Evolutionary conservation across 2,329 filamentous ascomycete genomes (phyloP), one percentile per base, ranked within the genome.

Genomic region (Alternaria tenuissima): DNA sequence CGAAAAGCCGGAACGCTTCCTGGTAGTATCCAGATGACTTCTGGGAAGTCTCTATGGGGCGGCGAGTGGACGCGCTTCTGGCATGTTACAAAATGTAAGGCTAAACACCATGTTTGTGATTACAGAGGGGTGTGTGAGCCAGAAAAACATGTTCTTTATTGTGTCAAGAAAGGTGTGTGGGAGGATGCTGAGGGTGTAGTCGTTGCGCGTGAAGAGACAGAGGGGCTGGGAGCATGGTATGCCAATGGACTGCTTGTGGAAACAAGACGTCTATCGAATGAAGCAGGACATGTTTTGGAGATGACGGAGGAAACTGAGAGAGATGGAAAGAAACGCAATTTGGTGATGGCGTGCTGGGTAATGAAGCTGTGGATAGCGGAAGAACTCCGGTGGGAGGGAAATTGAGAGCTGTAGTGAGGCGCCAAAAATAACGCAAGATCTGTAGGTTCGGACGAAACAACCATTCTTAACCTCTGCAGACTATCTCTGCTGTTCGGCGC

Each of bases 291-390:
- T 49, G 36, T 46, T 55, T 67, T 62, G 60, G 65, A 61, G 39
- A 49, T 68, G 43, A 51, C 59, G 36, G 61, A 59, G n/a, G 41
- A 9, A 6, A 51, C 59, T n/a, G 52, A 48, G 16, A 58, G 14
- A 16, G 56, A 62, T 32, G 58, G 44, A 28, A 52, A 18, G 53
- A 64, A 41, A 47, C 61, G 67, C 42, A 69, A 75, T 52, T 44
- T 71, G 51, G 47, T 73, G 55, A 62, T 75, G 39, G 64, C 63
- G 26, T 75, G 70, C 54, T 75, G 70, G 71, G 59, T 70, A 20
- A 69, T 69, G 66, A 64, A 55, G 59, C 32, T 64, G 11, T 75
- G 71, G 71, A 61, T 57, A 51, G 57, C 22, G 16, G 64, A 64
- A 30, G 67, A 63, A 28, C 24, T 67, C 38, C 44, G 65, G 43